Conservation (phyloP, 495 filamentous ascomycete genomes). For the Xylaria palmicola region DNA sequence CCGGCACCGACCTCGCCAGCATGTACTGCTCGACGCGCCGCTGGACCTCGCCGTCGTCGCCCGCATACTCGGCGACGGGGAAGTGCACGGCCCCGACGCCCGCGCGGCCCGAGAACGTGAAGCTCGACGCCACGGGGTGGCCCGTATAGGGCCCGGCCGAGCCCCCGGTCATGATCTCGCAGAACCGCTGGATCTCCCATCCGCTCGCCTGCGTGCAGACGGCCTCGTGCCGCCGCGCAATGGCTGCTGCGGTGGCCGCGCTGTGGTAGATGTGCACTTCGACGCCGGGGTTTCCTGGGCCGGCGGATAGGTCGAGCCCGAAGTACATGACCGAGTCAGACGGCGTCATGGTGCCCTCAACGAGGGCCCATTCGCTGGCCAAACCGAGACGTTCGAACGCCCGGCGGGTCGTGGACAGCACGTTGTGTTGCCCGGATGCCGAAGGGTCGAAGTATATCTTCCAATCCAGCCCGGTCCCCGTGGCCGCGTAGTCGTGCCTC, state of each 20-base stretch:
- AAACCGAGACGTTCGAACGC: background rate
- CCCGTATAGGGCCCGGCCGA: background rate
- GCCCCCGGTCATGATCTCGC: background rate
- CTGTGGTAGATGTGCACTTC: background rate
- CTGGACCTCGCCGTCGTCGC: background rate
- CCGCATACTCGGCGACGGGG: background rate
- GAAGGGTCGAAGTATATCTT: slow-evolving; percentile 21
- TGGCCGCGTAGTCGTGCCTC: slow-evolving; percentile 15
- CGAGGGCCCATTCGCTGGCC: background rate
- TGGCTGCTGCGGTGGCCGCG: background rate
- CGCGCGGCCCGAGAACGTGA: background rate
- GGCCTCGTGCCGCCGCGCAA: background rate
- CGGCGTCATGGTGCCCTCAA: background rate
- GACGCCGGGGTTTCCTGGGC: background rate
- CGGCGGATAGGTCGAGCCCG: background rate
- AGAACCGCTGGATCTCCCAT: slow-evolving; percentile 3
- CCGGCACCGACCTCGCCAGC: background rate
- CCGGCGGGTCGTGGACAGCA: background rate
- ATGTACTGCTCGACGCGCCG: background rate
- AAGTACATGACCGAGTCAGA: background rate
- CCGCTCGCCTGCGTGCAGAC: background rate
- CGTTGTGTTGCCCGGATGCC: background rate
- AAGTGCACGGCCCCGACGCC: background rate
- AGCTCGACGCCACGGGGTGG: background rate
- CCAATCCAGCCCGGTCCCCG: slow-evolving; percentile 15